phyloP scores from a whole-genome alignment of 2,329 filamentous ascomycete species.

The Cryphonectria parasitica region DNA sequence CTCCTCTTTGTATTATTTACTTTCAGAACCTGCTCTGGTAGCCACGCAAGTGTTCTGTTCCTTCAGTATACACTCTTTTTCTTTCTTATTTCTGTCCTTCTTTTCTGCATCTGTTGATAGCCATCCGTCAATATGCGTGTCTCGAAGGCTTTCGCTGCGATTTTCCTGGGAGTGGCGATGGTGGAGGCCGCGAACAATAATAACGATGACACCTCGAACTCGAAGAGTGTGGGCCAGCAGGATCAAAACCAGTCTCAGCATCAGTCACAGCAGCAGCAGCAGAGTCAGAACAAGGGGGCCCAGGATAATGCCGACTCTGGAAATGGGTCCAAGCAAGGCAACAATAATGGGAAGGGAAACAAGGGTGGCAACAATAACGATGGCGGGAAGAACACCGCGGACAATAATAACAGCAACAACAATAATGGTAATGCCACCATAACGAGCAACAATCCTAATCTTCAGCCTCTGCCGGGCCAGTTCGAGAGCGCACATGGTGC shows the following conservation, averaged over 20 bases:
- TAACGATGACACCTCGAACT: conserved; percentile 10
- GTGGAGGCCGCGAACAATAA: conserved; percentile 31
- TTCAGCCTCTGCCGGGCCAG: conserved; percentile 25
- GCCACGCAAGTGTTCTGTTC: conserved; percentile 7
- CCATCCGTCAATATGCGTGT: conserved; percentile 32
- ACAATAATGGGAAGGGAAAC: conserved; percentile 21
- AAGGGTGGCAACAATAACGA: conserved; percentile 15
- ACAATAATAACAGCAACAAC: conserved; percentile 24
- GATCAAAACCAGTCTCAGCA: conserved; percentile 2
- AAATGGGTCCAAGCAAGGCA: conserved; percentile 1
- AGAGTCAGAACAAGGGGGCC: conserved; percentile 6
- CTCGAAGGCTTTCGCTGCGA: conserved; percentile 31
- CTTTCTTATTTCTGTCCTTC: background rate
- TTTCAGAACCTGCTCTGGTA: conserved; percentile 23
- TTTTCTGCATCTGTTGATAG: conserved; percentile 12
- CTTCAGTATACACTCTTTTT: background rate
- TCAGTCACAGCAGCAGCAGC: conserved; percentile 9
- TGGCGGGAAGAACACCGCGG: conserved; percentile 10
- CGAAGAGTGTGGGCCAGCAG: conserved; percentile 15
- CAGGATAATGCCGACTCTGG: conserved; percentile 11
- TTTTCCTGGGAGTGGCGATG: conserved; percentile 33
- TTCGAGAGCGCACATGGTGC: background rate
- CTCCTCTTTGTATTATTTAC: conserved; percentile 5
- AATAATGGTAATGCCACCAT: conserved; percentile 5
- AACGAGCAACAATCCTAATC: conserved; percentile 11